Percentiles rank a stretch among this genome's conserved stretches.
These are phyloP conservation scores for Lithocarpus polystachyus DNA, from an alignment of 306 rosid genomes.

Conservation along the genomic window DNA sequence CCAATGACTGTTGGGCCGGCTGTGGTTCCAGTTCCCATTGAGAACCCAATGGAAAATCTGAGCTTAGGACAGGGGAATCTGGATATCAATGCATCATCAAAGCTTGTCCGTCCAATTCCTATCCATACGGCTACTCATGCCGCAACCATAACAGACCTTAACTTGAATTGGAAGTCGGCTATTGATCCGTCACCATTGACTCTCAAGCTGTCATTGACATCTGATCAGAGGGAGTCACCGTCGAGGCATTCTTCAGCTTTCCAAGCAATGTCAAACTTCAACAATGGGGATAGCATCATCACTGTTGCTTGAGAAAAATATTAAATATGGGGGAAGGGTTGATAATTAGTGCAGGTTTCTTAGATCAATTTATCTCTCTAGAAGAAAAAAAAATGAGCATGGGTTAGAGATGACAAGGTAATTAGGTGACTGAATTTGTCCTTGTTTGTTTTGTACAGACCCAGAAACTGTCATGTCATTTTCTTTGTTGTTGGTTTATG, in stretches of 20 bases:
- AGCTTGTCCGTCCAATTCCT: constrained; percentile 38
- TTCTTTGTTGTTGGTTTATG: constrained; percentile 43
- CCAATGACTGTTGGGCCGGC: constrained; percentile 41
- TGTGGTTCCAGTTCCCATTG: constrained; percentile 33
- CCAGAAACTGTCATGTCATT: constrained; percentile 47
- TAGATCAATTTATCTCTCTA: constrained; percentile 24
- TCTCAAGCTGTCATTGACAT: constrained; percentile 70
- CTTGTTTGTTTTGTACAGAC: constrained; percentile 67
- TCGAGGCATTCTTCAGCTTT: constrained; percentile 54
- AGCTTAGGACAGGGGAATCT: constrained; percentile 46
- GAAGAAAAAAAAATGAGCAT: constrained; percentile 30
- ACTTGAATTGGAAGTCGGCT: constrained; percentile 38
- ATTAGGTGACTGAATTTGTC: constrained; percentile 43
- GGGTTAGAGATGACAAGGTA: constrained; percentile 34
- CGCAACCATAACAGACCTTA: constrained; percentile 28
- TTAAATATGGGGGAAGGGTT: constrained; percentile 23
- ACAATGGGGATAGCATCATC: constrained; percentile 67
- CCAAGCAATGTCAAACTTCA: constrained; percentile 56
- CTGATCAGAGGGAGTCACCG: constrained; percentile 54
- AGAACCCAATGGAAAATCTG: constrained; percentile 52
- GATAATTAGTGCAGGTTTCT: constrained; percentile 34
- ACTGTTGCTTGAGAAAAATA: constrained; percentile 55
- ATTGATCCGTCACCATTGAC: constrained; percentile 58
- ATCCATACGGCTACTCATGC: constrained; percentile 30
- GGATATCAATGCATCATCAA: constrained; percentile 29